Percentiles rank a stretch among this genome's conserved stretches.
These are phyloP conservation scores for Pythium sukuiense DNA, from an alignment of 352 stramenopile genomes.

Conservation along the genomic window DNA sequence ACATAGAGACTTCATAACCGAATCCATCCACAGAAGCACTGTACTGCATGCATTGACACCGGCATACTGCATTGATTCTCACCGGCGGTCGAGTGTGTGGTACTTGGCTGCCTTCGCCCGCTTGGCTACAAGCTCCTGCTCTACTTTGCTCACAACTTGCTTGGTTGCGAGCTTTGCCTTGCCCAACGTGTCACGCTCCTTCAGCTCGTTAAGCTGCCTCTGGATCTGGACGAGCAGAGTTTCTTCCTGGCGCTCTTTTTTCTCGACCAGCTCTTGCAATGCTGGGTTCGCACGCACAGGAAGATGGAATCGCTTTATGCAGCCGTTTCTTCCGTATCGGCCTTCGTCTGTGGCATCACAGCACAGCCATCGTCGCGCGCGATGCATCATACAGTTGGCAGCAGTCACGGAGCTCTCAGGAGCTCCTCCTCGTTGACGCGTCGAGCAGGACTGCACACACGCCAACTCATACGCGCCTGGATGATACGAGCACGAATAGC, in stretches of 20 bases:
- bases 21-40: neutral
- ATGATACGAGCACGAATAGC: conserved; percentile 66
- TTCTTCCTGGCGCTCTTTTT: conserved; percentile 46
- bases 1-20: neutral
- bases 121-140: conserved; percentile 45
- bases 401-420: conserved; percentile 1
- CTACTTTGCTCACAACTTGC: conserved; percentile 48
- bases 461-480: conserved; percentile 62
- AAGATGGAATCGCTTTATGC: conserved; percentile 58
- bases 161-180: conserved; percentile 55
- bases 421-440: conserved; percentile 26
- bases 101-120: conserved; percentile 53
- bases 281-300: conserved; percentile 44
- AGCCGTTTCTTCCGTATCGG: conserved; percentile 62
- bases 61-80: neutral
- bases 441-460: conserved; percentile 55
- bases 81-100: conserved; percentile 40
- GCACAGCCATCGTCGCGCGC: conserved; percentile 67
- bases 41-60: neutral
- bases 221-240: conserved; percentile 50
- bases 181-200: conserved; percentile 53
- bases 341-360: conserved; percentile 77
- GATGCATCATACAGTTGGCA: conserved; percentile 68
- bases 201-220: conserved; percentile 56
- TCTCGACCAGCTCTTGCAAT: conserved; percentile 40